Evolutionary conservation across 139 green algal species (phyloP).

Genomic region (Coelastrella sp.): DNA sequence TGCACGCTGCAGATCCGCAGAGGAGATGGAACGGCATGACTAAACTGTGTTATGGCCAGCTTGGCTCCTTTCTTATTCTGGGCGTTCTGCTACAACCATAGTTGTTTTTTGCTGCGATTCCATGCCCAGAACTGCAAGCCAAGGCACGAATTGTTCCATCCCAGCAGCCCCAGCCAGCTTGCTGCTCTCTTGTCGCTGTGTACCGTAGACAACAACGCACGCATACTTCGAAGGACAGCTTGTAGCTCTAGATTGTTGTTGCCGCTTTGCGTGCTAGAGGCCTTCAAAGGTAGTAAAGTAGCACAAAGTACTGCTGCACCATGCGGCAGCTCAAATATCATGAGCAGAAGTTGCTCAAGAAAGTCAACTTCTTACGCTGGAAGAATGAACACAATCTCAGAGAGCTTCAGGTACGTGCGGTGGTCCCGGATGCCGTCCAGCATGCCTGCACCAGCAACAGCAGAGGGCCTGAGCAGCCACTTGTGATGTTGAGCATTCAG

Average conservation of each 20-base stretch:
- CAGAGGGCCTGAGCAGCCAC: too few relatives aligned
- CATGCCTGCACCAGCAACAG: too few relatives aligned
- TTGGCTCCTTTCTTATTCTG: too few relatives aligned
- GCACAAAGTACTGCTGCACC: neutral
- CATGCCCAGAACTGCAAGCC: neutral
- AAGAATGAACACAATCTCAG: conserved; percentile 94
- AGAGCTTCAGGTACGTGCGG: conserved; percentile 84
- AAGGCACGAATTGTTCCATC: too few relatives aligned
- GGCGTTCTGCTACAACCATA: neutral
- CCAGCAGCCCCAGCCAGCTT: too few relatives aligned
- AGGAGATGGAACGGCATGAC: neutral
- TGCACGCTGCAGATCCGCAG: neutral
- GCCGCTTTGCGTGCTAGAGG: neutral
- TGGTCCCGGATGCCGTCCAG: too few relatives aligned
- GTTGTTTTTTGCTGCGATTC: neutral
- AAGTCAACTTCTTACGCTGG: conserved; percentile 98
- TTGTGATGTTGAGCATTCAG: too few relatives aligned
- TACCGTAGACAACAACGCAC: too few relatives aligned
- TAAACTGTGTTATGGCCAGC: neutral
- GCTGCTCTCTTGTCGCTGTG: too few relatives aligned
- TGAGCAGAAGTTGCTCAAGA: conserved; percentile 98
- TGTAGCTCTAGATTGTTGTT: neutral
- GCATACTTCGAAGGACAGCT: neutral
- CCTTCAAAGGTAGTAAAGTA: neutral
- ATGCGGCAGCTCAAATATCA: conserved; percentile 98